Evolutionary conservation across 2,329 filamentous ascomycete species (phyloP).

Genomic region (Fusarium buxicola): DNA sequence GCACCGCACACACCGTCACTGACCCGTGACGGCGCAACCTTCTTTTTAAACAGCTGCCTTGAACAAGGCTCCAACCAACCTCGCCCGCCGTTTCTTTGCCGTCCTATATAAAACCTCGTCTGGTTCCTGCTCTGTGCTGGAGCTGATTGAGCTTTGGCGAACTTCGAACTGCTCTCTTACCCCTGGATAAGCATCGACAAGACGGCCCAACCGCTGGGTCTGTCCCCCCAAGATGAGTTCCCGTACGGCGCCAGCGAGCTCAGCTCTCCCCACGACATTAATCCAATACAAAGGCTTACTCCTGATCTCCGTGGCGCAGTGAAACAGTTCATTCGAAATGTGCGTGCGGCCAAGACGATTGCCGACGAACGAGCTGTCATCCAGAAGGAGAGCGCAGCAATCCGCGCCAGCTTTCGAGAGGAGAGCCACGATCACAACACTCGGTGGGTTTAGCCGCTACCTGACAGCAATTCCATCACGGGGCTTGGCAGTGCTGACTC

Average conservation of each 20-base stretch:
- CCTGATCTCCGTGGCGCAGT: slow-evolving; percentile 65
- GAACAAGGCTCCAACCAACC: slow-evolving; percentile 27
- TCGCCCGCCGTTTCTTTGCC: slow-evolving; percentile 11
- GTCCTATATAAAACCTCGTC: slow-evolving; percentile 5
- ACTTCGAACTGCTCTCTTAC: slow-evolving; percentile 24
- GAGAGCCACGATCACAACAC: slow-evolving; percentile 93
- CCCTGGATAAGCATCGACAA: slow-evolving; percentile 45
- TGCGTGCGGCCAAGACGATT: slow-evolving; percentile 97
- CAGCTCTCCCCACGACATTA: slow-evolving; percentile 13
- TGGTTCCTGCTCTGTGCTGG: slow-evolving; percentile 22
- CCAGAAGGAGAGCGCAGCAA: slow-evolving; percentile 98
- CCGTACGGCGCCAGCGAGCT: slow-evolving; percentile 46
- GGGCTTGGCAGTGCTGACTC: slow-evolving; percentile 26
- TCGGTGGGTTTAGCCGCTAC: slow-evolving; percentile 68
- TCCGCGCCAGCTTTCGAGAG: slow-evolving; percentile 96
- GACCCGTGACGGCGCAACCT: slow-evolving; percentile 43
- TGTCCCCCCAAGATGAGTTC: slow-evolving; percentile 55
- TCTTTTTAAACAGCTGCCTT: slow-evolving; percentile 45
- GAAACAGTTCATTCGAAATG: slow-evolving; percentile 99
- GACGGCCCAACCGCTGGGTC: slow-evolving; percentile 49
- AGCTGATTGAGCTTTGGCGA: slow-evolving; percentile 41
- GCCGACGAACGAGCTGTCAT: slow-evolving; percentile 98
- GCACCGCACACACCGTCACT: slow-evolving; percentile 42
- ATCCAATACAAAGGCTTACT: slow-evolving; percentile 22
- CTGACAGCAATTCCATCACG: not conserved